Evolutionary conservation across 805 yeast genomes (phyloP).

Genomic region (Sugiyamaella americana): DNA sequence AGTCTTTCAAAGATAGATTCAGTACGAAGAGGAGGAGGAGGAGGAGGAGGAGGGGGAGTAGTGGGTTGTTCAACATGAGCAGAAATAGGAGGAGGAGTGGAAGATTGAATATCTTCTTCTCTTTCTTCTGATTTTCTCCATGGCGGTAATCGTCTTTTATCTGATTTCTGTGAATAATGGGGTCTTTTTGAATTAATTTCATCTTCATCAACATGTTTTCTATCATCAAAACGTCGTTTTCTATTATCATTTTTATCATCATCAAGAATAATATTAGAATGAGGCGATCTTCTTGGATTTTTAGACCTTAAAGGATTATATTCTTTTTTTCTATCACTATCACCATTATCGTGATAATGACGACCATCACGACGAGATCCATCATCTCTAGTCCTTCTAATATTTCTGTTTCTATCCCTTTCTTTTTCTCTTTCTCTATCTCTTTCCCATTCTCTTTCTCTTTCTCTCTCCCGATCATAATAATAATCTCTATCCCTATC

Average conservation of each 20-base stretch:
- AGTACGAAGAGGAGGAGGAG: conserved; percentile 11
- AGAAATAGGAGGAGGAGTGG: not conserved
- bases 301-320: too few species aligned
- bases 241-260: not conserved
- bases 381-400: not conserved
- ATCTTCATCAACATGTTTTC: not conserved
- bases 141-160: not conserved
- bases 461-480: not conserved
- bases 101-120: not conserved
- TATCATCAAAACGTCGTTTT: not conserved
- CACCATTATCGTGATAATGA: too few species aligned
- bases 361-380: too few species aligned
- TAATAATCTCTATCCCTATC: not conserved
- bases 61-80: too few species aligned
- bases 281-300: too few species aligned
- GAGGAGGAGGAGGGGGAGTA: conserved; percentile 1
- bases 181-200: not conserved
- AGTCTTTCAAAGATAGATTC: conserved; percentile 55
- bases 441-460: not conserved
- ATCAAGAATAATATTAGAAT: too few species aligned
- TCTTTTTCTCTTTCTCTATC: not conserved
- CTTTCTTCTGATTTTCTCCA: not conserved
- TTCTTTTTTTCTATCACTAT: too few species aligned
- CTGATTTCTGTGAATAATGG: not conserved
- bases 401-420: not conserved